phyloP scores from a whole-genome alignment of 164 flowering plant genomes.

The Akebia trifoliata region DNA sequence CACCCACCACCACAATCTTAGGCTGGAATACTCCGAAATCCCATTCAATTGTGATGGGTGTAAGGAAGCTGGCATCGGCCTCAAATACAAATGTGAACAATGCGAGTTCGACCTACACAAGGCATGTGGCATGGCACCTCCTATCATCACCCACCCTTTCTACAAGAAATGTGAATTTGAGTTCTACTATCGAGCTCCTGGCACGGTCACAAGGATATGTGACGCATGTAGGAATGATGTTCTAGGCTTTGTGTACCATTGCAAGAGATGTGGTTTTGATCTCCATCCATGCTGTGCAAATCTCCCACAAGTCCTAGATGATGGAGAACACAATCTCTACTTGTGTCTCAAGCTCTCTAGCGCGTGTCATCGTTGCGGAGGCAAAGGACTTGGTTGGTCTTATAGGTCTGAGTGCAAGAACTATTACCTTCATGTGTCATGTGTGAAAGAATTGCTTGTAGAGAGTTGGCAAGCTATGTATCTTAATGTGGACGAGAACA shows the following conservation, averaged over 20 bases:
- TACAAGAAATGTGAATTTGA: slow-evolving; percentile 47
- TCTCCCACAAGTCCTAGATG: slow-evolving; percentile 48
- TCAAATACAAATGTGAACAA: slow-evolving; percentile 38
- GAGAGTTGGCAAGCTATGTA: slow-evolving; percentile 61
- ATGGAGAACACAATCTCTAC: slow-evolving; percentile 39
- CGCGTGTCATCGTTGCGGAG: slow-evolving; percentile 46
- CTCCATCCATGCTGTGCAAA: slow-evolving; percentile 65
- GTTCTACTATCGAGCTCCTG: slow-evolving; percentile 38
- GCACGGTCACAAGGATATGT: slow-evolving; percentile 30
- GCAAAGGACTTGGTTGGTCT: slow-evolving; percentile 53
- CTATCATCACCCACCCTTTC: slow-evolving; percentile 39
- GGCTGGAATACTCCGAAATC: slow-evolving; percentile 46
- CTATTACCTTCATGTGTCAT: slow-evolving; percentile 57
- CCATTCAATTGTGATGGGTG: slow-evolving; percentile 70
- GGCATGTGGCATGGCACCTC: slow-evolving; percentile 37
- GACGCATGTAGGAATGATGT: slow-evolving; percentile 47
- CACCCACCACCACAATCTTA: slow-evolving; percentile 50
- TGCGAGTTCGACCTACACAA: slow-evolving; percentile 60
- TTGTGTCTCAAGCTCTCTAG: slow-evolving; percentile 34
- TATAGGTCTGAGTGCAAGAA: slow-evolving; percentile 44
- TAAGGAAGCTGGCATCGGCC: slow-evolving; percentile 62
- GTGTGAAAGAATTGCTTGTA: slow-evolving; percentile 51
- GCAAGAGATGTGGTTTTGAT: slow-evolving; percentile 50
- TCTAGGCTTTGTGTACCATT: slow-evolving; percentile 49
- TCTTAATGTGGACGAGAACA: slow-evolving; percentile 39